A percentile compares a stretch with the other conserved stretches of the same genome.
These are phyloP conservation scores for Epichloe sp. DNA, from an alignment of 2,329 filamentous ascomycete genomes.

Conservation along the genomic window DNA sequence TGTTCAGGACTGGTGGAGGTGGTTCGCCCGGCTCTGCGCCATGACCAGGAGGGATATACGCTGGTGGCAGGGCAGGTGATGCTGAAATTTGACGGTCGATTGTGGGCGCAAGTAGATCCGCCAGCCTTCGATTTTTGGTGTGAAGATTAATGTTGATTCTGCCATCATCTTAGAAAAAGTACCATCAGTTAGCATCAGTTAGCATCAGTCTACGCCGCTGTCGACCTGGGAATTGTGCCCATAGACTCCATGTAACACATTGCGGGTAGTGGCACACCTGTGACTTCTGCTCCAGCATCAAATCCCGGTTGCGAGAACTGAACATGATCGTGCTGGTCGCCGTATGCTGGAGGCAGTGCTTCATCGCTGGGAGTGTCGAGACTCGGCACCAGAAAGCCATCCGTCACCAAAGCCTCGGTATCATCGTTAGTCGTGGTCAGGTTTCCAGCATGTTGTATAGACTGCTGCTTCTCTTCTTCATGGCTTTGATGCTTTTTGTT, in stretches of 20 bases:
- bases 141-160: slow-evolving; percentile 71
- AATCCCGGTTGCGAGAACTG: slow-evolving; percentile 50
- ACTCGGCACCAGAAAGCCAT: slow-evolving; percentile 28
- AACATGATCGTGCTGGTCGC: slow-evolving; percentile 40
- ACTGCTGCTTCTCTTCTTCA: background rate
- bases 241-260: background rate
- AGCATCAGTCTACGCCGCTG: too few species aligned
- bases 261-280: slow-evolving; percentile 23
- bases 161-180: slow-evolving; percentile 46
- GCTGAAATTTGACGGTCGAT: slow-evolving; percentile 43
- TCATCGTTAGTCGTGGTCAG: slow-evolving; percentile 7
- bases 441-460: background rate
- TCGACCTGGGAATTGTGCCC: background rate
- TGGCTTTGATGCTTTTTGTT: slow-evolving; percentile 5
- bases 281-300: slow-evolving; percentile 46
- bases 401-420: slow-evolving; percentile 22
- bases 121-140: slow-evolving; percentile 52
- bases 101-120: slow-evolving; percentile 53
- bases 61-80: slow-evolving; percentile 40
- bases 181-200: background rate
- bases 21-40: slow-evolving; percentile 47
- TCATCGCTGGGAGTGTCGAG: slow-evolving; percentile 28
- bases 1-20: slow-evolving; percentile 47
- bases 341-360: slow-evolving; percentile 40
- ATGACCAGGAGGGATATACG: slow-evolving; percentile 61